Base-by-base conservation (phyloP, 305 asterid species). In the Plantago rigida region DNA sequence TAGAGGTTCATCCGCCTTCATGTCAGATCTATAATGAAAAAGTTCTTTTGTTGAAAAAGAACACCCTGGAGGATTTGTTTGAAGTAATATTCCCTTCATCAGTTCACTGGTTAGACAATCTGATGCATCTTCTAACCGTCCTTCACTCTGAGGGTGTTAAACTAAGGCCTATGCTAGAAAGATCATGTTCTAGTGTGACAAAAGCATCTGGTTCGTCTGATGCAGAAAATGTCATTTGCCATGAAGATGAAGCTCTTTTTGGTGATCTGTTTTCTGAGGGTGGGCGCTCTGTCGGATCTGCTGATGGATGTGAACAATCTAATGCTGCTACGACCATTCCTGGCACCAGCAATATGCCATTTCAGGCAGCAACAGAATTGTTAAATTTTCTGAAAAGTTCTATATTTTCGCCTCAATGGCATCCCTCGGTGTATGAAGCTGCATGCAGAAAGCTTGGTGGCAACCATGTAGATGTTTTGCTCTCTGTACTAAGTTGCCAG, bases 211-310 rank as follows among this genome's bases (percentile, higher is more conserved):
- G 59, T 74, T 75, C 71, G 31, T 77, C 84, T 67, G 99, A 93
- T 68, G 84, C 75, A n/a, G 99, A 93, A 71, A 79, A 71, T 51
- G 79, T 75, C 31, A 81, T 70, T 75, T 86, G 85, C 64, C 95
- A 86, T 71, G 97, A 93, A 71, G 99, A 93, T 68, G 97, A 93
- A 71, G 96, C 97, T 59, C 88, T 93, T 51, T 93, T 93, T 71
- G 99, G 99, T 13, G 94, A 93, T 73, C 96, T 93, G 74, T 93
- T 93, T 65, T 93, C 94, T 39, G 99, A 93, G 79, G 92, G 96
- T 59, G 79, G 84, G 69, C 97, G 97, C 41, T 89, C 97, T 59
- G 78, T 80, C 48, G 96, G 88, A 58, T 83, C 97, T 56, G 71
- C 72, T 42, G 99, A 93, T 63, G 94, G 86, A 56, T 78, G 78